Base-by-base conservation (phyloP, 768 basidiomycete species). In the Cubamyces sp. region DNA sequence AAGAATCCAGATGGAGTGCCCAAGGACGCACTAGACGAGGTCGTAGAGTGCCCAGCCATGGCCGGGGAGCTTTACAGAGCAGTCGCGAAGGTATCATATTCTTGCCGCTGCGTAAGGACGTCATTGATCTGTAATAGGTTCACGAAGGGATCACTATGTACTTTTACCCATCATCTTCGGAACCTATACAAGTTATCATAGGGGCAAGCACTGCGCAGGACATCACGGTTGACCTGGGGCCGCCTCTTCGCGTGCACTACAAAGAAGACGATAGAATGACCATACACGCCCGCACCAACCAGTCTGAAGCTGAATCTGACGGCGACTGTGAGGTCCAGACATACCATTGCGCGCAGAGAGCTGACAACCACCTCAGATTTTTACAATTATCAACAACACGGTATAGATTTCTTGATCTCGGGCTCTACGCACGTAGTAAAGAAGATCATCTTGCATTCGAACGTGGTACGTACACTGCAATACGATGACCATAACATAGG, bases 311-410 rank as follows among this genome's bases (percentile, higher is more conserved):
- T 25, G 80, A 79, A 54, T 76, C 79, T 54, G 83, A 84, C 43
- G 76, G 79, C 67, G 80, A 84, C 64, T 83, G 86, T 82, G 66
- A 61, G 78, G 55, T 28, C n/a, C 46, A 58, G 26, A 23, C n/a
- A 48, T 16, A 16, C 21, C 8, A 37, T 23, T 54, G 30, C 23
- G 21, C 50, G 42, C 21, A 16, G 46, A 21, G 59, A 40, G 60
- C 48, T 61, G 53, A 59, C 41, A n/a, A 49, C 52, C 42, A 3
- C 51, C 2, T 7, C 42, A 93, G 92, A 94, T 74, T 94, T 94
- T 72, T 94, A 91, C 75, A 96, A 96, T 69, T 97, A 97, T 70
- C 94, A 96, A 67, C 90, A 94, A 66, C 87, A 94, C 69, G 94
- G 94, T 1, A 75, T 97, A 19, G 94, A 97, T 71, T 91, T 96